A percentile compares a stretch with the other conserved stretches of the same genome.
Evolutionary conservation across 352 stramenopile species (phyloP).

Genomic region (Paralagenidium karlingii): DNA sequence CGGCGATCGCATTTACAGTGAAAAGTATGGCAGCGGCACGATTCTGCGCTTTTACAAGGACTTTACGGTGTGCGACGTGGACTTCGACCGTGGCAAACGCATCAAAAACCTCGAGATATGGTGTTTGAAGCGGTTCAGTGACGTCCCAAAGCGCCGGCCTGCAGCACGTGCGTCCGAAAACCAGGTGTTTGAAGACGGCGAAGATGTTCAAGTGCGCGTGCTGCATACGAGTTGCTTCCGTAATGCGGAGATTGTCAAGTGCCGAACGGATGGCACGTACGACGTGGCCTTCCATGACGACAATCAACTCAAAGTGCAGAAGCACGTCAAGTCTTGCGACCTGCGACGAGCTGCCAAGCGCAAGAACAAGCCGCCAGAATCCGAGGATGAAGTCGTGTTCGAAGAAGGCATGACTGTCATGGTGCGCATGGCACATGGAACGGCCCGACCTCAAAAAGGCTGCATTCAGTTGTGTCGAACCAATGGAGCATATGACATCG

Average conservation of each 20-base stretch:
- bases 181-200: conserved; percentile 3
- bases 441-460: no score
- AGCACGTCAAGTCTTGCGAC: conserved; percentile 15
- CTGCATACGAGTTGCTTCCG: conserved; percentile 2
- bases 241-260: conserved; percentile 30
- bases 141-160: neutral
- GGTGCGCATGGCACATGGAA: conserved; percentile 39
- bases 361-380: neutral
- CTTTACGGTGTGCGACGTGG: conserved; percentile 57
- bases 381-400: conserved; percentile 12
- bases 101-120: conserved; percentile 47
- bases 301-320: conserved; percentile 21
- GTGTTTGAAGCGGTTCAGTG: conserved; percentile 10
- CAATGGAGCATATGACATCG: conserved; percentile 44
- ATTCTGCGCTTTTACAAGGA: conserved; percentile 45
- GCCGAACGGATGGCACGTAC: conserved; percentile 41
- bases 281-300: conserved; percentile 44
- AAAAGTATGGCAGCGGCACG: conserved; percentile 22
- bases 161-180: neutral
- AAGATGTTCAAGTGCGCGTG: no score
- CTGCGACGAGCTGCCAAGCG: conserved; percentile 4
- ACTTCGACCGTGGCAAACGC: conserved; percentile 43
- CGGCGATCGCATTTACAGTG: conserved; percentile 32
- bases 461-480: conserved; percentile 18
- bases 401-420: conserved; percentile 32